phyloP scores from a whole-genome alignment of 805 yeast genomes.

The Kuraishia molischiana region DNA sequence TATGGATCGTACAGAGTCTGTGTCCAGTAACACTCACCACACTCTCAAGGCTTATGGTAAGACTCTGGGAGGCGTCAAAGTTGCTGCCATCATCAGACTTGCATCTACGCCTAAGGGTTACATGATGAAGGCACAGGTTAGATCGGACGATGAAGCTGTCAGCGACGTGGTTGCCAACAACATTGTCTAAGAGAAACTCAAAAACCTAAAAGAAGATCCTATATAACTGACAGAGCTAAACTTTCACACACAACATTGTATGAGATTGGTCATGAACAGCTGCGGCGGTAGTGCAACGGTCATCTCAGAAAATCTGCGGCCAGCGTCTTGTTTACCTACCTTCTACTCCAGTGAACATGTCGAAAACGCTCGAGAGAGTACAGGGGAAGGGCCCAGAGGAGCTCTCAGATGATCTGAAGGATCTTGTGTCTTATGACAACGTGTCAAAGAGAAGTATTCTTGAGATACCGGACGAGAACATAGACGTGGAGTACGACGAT shows the following conservation, averaged over 20 bases:
- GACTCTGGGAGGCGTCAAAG: conserved; percentile 46
- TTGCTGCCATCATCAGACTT: conserved; percentile 38
- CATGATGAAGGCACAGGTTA: conserved; percentile 50
- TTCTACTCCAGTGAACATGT: too few relatives aligned
- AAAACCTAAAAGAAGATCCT: too few relatives aligned
- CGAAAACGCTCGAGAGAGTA: conserved; percentile 7
- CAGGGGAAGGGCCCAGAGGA: conserved; percentile 13
- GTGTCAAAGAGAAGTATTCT: conserved; percentile 22
- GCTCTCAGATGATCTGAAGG: conserved; percentile 7
- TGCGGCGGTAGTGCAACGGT: too few relatives aligned
- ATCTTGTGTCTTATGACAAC: conserved; percentile 23
- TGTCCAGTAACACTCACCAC: conserved; percentile 51
- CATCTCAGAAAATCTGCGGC: too few relatives aligned
- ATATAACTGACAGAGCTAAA: too few relatives aligned
- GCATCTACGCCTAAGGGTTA: conserved; percentile 36
- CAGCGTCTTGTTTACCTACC: too few relatives aligned
- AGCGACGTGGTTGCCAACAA: conserved; percentile 43
- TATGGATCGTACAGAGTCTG: conserved; percentile 62
- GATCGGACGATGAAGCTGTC: conserved; percentile 40
- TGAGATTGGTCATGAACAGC: too few relatives aligned
- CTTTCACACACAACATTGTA: too few relatives aligned
- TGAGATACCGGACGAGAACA: conserved; percentile 19
- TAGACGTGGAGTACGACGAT: conserved; percentile 12
- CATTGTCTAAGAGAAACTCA: conserved; percentile 18
- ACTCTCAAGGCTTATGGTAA: conserved; percentile 77